Base-by-base conservation (phyloP, 1,139 yeast genomes). In the Komagataea norvegica region DNA sequence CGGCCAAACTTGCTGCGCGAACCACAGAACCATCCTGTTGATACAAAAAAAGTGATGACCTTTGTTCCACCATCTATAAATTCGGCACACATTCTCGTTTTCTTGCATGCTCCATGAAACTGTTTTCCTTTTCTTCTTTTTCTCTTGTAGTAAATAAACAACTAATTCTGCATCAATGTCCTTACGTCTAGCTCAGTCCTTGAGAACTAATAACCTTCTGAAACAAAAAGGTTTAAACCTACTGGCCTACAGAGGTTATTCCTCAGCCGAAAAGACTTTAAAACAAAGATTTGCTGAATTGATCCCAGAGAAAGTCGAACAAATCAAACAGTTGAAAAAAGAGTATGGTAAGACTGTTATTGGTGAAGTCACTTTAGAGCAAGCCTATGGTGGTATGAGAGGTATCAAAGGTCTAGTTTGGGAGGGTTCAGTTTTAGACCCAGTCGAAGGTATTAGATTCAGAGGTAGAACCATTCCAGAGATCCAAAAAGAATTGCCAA, bases 371-470 rank as follows among this genome's bases (percentile, higher is more conserved):
- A 72, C 80, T 51, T 76, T 91, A 53, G 96, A 87, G 68, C 97
- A 91, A 72, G 96, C 96, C 38, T 91, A 91, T 70, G 98, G 97
- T 75, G 98, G 98, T 77, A 87, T 86, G 96, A 82, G 96, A 71
- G 96, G 96, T 67, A 85, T 89, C 71, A 86, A 86, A 70, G 95
- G 96, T 60, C 75, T 91, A 56, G 96, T 91, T 46, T 91, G 97
- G 97, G 97, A 91, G 75, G 98, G 98, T 59, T 89, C 97, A 42
- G 98, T 91, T 41, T 76, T 91, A 65, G 98, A 91, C 69, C 94
- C 98, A 55, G 83, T 83, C 53, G 98, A 91, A 70, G 98, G 98
- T 61, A 91, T 91, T 65, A 82, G 96, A 65, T 91, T 91, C 80
- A 87, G 97, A 73, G 97, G 97, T 59, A 78, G 82, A 70, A 89